Evolutionary conservation across 768 basidiomycete species (phyloP), one percentile per base, ranked within the genome.

Genomic region (Russula sp.): DNA sequence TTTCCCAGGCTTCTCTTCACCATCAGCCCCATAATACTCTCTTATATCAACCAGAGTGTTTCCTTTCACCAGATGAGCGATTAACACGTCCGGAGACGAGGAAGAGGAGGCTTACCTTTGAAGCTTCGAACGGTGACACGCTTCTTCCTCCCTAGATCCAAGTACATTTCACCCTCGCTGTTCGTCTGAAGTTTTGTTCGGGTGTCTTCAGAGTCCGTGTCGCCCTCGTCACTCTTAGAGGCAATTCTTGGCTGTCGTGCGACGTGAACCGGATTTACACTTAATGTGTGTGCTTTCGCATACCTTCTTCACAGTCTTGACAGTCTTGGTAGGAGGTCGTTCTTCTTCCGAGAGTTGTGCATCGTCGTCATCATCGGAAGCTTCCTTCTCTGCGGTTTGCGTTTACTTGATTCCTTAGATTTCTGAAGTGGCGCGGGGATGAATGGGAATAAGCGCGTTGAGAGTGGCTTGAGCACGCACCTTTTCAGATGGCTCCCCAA

Each of bases 1-100:
- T 93, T 90, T 92, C 0, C 89, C 89, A 0, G 91, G 90, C 66
- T 87, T 90, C 67, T 83, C 79, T 6, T 85, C 84, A 0, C 73
- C 74, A 1, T 81, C 76, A 11, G 74, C 70, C 10, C 69, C 78
- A 59, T 88, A 93, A 69, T 81, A 92, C 72, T 92, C 89, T 46
- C 90, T 83, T 59, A 92, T 89, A 70, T 92, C 88, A 28, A 92
- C 72, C 49, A 84, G 76, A 3, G 80, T 71, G 1, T 74, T 77
- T 9, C 86, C 87, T 79, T 56, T 61, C 11, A 3, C 81, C 18
- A 44, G 10, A 22, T 52, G 22, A 54, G 22, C 13, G 52, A 36
- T 44, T 28, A 28, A 22, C 16, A 40, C 38, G 48, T 38, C 32
- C 10, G 51, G 30, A 51, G 57, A 57, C 40, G 20, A 78, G 74